A percentile compares a stretch with the other conserved stretches of the same genome.
phyloP scores from a whole-genome alignment of 2,329 filamentous ascomycete species.

The Pestalotiopsis sp. region DNA sequence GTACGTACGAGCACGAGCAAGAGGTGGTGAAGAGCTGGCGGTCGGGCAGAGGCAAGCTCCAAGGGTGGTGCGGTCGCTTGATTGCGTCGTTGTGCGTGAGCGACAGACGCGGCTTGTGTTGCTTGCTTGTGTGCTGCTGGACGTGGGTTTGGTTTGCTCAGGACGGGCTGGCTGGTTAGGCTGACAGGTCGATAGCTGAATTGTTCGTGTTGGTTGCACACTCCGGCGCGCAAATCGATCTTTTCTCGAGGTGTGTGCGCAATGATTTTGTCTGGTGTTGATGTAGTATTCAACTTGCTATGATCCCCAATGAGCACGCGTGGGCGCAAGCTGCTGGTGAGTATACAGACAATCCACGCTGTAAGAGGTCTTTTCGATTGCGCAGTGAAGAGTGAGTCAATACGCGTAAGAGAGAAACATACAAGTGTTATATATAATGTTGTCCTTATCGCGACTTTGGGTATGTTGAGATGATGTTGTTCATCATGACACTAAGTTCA shows the following conservation, averaged over 20 bases:
- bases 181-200: slow-evolving; percentile 1
- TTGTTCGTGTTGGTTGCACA: neutral
- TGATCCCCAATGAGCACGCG: too few relatives aligned
- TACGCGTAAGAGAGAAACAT: too few relatives aligned
- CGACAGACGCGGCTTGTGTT: neutral
- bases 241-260: slow-evolving; percentile 8
- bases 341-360: too few relatives aligned
- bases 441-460: too few relatives aligned
- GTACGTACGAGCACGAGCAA: neutral
- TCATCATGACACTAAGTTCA: neutral
- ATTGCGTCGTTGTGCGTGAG: slow-evolving; percentile 2
- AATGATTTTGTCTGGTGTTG: neutral
- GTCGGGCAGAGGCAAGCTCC: neutral
- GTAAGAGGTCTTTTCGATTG: too few relatives aligned
- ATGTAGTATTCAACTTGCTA: neutral
- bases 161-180: neutral
- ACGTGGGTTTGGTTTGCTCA: slow-evolving; percentile 8
- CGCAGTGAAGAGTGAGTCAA: too few relatives aligned
- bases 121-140: slow-evolving; percentile 1
- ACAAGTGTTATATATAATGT: too few relatives aligned
- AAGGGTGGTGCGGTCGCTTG: neutral
- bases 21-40: neutral
- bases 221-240: neutral
- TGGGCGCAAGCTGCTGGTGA: too few relatives aligned
- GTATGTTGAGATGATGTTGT: neutral